Evolutionary conservation across 192 early-diverging fungal genomes (phyloP).

Genomic region (Ambispora gerdemannii): DNA sequence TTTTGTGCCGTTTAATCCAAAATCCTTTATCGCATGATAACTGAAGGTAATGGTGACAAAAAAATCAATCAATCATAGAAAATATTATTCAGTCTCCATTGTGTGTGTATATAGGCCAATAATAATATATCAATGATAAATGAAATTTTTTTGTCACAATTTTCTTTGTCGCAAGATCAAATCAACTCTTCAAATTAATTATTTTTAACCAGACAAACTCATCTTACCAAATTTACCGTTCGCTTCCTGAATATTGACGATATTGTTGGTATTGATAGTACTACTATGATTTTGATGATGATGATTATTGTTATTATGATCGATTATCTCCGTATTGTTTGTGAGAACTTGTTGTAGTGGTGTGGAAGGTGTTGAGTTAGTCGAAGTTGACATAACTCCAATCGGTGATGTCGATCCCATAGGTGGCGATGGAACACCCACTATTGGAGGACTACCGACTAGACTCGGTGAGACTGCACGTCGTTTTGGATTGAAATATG

Average conservation of each 20-base stretch:
- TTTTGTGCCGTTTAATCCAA: no score
- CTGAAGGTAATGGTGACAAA: no score
- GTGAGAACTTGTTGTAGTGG: constrained; percentile 7
- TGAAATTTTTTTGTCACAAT: no score
- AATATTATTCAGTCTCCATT: no score
- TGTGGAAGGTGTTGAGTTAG: neutral
- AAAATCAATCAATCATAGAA: no score
- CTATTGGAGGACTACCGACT: constrained; percentile 15
- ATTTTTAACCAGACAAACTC: constrained; percentile 24
- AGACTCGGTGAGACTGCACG: constrained; percentile 28
- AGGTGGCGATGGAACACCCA: constrained; percentile 13
- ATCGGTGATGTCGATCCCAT: neutral
- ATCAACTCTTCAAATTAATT: no score
- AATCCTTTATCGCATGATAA: no score
- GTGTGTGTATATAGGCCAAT: no score
- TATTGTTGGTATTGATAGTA: neutral
- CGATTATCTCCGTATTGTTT: constrained; percentile 12
- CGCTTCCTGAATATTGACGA: constrained; percentile 23
- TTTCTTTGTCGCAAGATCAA: no score
- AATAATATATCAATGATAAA: no score
- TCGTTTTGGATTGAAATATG: constrained; percentile 31
- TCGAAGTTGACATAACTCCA: neutral
- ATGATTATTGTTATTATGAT: neutral
- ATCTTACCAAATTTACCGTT: constrained; percentile 29
- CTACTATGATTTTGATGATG: neutral